Percentiles rank a stretch among this genome's conserved stretches.
Evolutionary conservation across 192 early-diverging fungal species (phyloP).

Genomic region (Mortierella hygrophila): DNA sequence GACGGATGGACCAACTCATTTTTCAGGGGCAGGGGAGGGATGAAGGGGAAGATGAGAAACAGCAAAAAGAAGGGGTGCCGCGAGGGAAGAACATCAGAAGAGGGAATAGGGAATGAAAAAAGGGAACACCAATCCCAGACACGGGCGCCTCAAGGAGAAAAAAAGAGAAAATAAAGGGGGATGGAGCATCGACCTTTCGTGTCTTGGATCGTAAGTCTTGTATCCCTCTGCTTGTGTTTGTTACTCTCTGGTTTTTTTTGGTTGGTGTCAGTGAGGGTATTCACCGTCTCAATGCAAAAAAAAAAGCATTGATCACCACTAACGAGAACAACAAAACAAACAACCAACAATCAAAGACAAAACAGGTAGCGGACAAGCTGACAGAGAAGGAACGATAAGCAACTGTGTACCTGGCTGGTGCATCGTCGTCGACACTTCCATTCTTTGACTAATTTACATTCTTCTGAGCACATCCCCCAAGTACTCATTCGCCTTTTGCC

Average conservation of each 20-base stretch:
- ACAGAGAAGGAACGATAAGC: not conserved
- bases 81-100: not conserved
- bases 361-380: not conserved
- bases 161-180: slow-evolving; percentile 10
- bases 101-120: not conserved
- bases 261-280: not conserved
- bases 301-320: not conserved
- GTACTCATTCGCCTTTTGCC: too few species aligned
- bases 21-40: slow-evolving; percentile 2
- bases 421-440: not conserved
- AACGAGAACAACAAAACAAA: not conserved
- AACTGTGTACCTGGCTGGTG: not conserved
- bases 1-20: not conserved
- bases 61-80: not conserved
- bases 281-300: not conserved
- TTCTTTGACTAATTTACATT: not conserved
- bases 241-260: not conserved
- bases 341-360: not conserved
- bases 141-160: not conserved
- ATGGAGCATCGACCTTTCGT: slow-evolving; percentile 27
- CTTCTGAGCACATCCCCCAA: not conserved
- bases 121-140: not conserved
- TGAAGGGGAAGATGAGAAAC: not conserved
- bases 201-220: not conserved
- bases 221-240: not conserved